phyloP scores from a whole-genome alignment of 441 rosid genomes.

The Mallotus japonicus region DNA sequence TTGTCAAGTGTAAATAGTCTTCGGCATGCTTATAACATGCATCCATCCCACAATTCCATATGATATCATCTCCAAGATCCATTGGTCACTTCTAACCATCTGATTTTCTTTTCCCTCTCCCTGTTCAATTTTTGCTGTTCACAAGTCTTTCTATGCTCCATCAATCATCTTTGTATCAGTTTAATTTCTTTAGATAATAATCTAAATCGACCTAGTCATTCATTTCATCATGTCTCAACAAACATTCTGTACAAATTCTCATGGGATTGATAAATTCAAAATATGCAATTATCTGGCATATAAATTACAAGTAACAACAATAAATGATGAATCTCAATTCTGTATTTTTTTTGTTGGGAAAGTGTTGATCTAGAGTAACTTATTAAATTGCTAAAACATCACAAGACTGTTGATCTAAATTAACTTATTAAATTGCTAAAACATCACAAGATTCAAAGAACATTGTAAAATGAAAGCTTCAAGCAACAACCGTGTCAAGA shows the following conservation, averaged over 20 bases:
- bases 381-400: slow-evolving; percentile 57
- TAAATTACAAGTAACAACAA: slow-evolving; percentile 25
- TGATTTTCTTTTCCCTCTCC: too few relatives aligned
- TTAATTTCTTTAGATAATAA: too few relatives aligned
- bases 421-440: slow-evolving; percentile 37
- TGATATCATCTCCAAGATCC: too few relatives aligned
- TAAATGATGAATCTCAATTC: slow-evolving; percentile 13
- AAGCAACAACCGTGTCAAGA: slow-evolving; percentile 63
- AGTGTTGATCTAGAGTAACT: slow-evolving; percentile 1
- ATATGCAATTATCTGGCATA: slow-evolving; percentile 12
- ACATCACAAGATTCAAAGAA: slow-evolving; percentile 77
- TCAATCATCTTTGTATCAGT: too few relatives aligned
- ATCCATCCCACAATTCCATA: neutral
- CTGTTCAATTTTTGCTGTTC: too few relatives aligned
- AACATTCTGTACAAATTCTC: neutral
- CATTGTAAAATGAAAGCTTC: slow-evolving; percentile 75
- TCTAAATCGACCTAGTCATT: too few relatives aligned
- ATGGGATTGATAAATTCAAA: slow-evolving; percentile 1
- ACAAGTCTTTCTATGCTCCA: too few relatives aligned
- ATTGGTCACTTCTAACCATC: too few relatives aligned
- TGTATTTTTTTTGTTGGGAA: neutral
- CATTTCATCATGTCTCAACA: neutral
- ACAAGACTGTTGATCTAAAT: slow-evolving; percentile 16
- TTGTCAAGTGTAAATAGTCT: neutral
- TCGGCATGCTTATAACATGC: neutral